A percentile compares a stretch with the other conserved stretches of the same genome.
Conservation (phyloP, 371 early-diverging fungal genomes). For the Mucor irregularis region DNA sequence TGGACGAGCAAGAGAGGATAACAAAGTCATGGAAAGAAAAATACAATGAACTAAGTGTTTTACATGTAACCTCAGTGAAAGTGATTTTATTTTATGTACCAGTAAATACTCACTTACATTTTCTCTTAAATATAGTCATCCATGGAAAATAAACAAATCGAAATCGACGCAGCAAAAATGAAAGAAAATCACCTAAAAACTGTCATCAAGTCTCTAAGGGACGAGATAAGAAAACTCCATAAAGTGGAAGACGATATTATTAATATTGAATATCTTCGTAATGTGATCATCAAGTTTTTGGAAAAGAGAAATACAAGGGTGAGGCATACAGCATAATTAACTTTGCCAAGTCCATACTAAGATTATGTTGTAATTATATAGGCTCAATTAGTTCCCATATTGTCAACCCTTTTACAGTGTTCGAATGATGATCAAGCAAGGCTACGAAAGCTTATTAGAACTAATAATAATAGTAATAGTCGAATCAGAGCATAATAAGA, state of each 20-base stretch:
- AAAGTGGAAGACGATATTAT: constrained; percentile 37
- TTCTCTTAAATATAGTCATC: not conserved
- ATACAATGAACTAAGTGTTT: constrained; percentile 17
- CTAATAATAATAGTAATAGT: no score
- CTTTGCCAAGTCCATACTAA: not conserved
- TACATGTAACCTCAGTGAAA: constrained; percentile 29
- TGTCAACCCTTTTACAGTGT: constrained; percentile 35
- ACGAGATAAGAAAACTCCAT: constrained; percentile 53
- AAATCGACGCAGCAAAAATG: constrained; percentile 53
- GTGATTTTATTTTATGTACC: not conserved
- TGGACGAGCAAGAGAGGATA: not conserved
- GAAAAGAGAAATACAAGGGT: constrained; percentile 72
- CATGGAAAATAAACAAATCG: constrained; percentile 22
- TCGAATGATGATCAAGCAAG: constrained; percentile 29
- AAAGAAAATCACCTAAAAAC: constrained; percentile 61
- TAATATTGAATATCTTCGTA: constrained; percentile 79
- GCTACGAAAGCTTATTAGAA: constrained; percentile 13
- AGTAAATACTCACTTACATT: not conserved
- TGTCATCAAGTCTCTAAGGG: constrained; percentile 64
- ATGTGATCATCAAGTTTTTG: constrained; percentile 80
- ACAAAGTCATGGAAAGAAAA: constrained; percentile 20
- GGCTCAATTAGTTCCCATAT: constrained; percentile 37
- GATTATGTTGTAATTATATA: constrained; percentile 4
- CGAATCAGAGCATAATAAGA: no score
- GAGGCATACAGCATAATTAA: no score